Conservation (phyloP, 495 filamentous ascomycete species). For the Pseudoneurospora amorphoporcata region DNA sequence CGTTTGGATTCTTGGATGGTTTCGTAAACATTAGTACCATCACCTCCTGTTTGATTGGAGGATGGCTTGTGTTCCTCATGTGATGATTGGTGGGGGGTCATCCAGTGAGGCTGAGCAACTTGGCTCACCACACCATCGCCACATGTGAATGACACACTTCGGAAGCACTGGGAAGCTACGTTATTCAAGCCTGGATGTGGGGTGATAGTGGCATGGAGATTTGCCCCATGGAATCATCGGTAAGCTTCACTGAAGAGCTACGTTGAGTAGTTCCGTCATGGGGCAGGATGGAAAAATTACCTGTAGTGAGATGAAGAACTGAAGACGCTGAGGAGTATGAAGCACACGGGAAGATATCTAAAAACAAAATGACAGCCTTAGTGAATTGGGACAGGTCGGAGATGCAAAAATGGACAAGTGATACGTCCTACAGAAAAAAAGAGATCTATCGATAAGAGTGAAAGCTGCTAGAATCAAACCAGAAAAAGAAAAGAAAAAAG, state of each 20-base stretch:
- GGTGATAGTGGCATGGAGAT: not conserved
- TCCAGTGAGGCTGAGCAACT: not conserved
- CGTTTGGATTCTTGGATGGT: too few species aligned
- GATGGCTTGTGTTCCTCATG: not conserved
- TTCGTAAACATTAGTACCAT: too few species aligned
- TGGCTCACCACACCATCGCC: not conserved
- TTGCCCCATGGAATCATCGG: not conserved
- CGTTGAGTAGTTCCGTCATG: not conserved
- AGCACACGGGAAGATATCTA: not conserved
- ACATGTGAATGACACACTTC: not conserved
- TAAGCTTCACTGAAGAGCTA: not conserved
- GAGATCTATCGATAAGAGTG: not conserved
- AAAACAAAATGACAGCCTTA: not conserved
- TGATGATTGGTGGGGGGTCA: not conserved
- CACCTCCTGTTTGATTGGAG: too few species aligned
- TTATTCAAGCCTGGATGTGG: not conserved
- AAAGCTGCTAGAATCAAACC: not conserved
- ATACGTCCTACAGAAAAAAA: not conserved
- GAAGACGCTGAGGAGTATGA: not conserved
- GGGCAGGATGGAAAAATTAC: not conserved
- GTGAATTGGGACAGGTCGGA: not conserved
- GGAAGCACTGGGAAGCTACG: not conserved
- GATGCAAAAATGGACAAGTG: not conserved
- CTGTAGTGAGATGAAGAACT: not conserved
- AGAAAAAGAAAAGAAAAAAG: not conserved